phyloP scores from a whole-genome alignment of 352 stramenopile species.

The Lagenidium giganteum region DNA sequence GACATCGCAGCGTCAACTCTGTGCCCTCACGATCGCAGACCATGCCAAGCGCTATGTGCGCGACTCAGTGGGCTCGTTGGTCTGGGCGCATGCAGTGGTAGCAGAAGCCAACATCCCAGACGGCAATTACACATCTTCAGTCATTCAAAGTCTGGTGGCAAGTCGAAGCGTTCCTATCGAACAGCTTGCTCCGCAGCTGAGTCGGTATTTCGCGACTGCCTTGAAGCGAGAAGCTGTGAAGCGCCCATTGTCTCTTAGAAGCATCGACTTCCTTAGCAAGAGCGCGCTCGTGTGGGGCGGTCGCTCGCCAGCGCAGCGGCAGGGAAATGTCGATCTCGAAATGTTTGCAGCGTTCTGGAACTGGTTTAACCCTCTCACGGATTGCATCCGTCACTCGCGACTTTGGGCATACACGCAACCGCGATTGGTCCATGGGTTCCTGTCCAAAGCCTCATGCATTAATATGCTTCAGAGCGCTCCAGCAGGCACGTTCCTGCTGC shows the following conservation, averaged over 20 bases:
- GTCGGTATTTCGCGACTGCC: constrained; percentile 75
- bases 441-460: constrained; percentile 75
- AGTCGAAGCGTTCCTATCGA: constrained; percentile 46
- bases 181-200: constrained; percentile 58
- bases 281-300: constrained; percentile 58
- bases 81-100: constrained; percentile 69
- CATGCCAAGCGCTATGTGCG: constrained; percentile 32
- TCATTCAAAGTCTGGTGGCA: constrained; percentile 35
- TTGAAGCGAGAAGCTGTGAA: constrained; percentile 58
- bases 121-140: constrained; percentile 16
- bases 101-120: constrained; percentile 23
- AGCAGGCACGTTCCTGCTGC: constrained; percentile 70
- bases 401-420: constrained; percentile 73
- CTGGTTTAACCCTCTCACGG: constrained; percentile 67
- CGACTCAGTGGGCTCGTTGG: constrained; percentile 42
- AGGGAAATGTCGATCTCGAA: constrained; percentile 41
- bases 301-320: constrained; percentile 26
- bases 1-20: constrained; percentile 36
- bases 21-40: constrained; percentile 46
- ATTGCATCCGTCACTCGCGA: constrained; percentile 50
- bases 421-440: constrained; percentile 73
- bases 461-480: constrained; percentile 67
- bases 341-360: constrained; percentile 76
- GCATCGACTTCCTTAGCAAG: constrained; percentile 75
- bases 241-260: constrained; percentile 60